Conservation (phyloP, 257 asterid genomes). For the Linderniella brevidens region DNA sequence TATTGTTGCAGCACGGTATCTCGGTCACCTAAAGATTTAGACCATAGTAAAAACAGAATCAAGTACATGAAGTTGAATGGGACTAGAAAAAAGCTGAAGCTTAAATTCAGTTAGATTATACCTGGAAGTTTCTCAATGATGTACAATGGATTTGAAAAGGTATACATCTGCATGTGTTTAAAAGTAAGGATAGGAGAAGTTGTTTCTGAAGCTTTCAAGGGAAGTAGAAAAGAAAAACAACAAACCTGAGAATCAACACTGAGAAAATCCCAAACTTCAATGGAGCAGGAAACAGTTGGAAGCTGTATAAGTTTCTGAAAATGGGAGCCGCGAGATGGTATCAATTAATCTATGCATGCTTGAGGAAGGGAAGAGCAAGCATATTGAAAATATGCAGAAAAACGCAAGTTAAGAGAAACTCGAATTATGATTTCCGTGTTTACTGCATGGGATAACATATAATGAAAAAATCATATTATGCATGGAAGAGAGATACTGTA, state of each 20-base stretch:
- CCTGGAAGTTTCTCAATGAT: constrained; percentile 56
- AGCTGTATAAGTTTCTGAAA: constrained; percentile 83
- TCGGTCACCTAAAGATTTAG: no score
- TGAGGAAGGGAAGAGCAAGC: background rate
- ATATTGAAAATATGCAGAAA: no score
- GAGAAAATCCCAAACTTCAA: constrained; percentile 98
- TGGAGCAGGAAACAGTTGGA: constrained; percentile 71
- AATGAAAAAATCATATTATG: no score
- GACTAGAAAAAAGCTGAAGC: no score
- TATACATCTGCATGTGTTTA: constrained; percentile 54
- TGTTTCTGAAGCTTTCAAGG: constrained; percentile 6
- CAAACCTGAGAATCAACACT: constrained; percentile 96
- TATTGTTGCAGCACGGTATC: no score
- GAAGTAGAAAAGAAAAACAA: constrained; percentile 9
- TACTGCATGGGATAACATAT: no score
- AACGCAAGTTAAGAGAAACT: no score
- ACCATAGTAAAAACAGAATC: no score
- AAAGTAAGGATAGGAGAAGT: constrained; percentile 9
- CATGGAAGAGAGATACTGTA: no score
- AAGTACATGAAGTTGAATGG: no score
- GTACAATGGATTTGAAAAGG: constrained; percentile 71
- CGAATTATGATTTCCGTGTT: no score
- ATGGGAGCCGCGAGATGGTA: constrained; percentile 11
- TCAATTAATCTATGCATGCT: constrained; percentile 4
- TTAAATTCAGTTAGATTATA: no score